These are phyloP conservation scores for Ophiostoma angusticollis DNA, from an alignment of 2,329 filamentous ascomycete species.

Conservation along the genomic window DNA sequence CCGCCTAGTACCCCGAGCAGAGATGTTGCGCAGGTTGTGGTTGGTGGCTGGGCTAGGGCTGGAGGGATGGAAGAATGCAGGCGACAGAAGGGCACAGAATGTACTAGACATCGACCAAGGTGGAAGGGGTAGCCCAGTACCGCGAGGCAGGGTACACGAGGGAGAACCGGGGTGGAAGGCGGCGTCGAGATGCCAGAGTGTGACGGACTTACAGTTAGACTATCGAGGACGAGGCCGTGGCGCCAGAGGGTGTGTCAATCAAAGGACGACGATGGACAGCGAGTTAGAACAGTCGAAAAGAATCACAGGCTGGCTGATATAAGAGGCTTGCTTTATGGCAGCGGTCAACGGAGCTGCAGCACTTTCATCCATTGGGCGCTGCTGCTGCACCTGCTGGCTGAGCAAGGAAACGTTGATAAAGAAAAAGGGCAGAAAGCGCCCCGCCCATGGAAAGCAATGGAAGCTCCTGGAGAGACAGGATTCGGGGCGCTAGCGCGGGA, in stretches of 20 bases:
- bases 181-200: background rate
- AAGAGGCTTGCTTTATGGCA: too few relatives aligned
- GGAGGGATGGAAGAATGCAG: background rate
- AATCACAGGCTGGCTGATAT: too few relatives aligned
- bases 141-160: background rate
- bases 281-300: too few relatives aligned
- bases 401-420: constrained; percentile 1
- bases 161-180: background rate
- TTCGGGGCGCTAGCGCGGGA: constrained; percentile 3
- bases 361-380: too few relatives aligned
- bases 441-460: constrained; percentile 17
- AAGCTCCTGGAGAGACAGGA: constrained; percentile 14
- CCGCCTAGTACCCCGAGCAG: too few relatives aligned
- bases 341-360: too few relatives aligned
- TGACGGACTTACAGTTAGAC: too few relatives aligned
- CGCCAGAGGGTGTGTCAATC: too few relatives aligned
- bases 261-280: too few relatives aligned
- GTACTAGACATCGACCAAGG: constrained; percentile 4
- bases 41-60: background rate
- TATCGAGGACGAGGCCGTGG: too few relatives aligned
- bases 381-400: too few relatives aligned
- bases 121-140: background rate
- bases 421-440: constrained; percentile 5
- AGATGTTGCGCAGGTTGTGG: too few relatives aligned
- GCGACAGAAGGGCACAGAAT: constrained; percentile 11